A percentile compares a stretch with the other conserved stretches of the same genome.
Conservation (phyloP, 2,329 filamentous ascomycete genomes). For the Fusarium sp. region DNA sequence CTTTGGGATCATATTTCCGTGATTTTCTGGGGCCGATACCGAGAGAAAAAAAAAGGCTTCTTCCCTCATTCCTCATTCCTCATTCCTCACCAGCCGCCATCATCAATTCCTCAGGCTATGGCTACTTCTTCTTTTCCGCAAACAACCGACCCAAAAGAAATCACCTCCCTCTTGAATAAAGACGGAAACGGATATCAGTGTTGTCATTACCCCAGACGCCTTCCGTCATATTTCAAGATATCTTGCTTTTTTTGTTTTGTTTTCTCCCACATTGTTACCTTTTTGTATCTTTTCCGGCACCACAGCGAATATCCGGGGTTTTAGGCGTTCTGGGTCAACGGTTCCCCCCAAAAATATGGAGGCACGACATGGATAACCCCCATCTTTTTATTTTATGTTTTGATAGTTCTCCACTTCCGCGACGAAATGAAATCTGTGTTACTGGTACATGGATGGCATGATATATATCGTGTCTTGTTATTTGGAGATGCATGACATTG, state of each 20-base stretch:
- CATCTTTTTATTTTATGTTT: neutral
- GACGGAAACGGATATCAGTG: slow-evolving; percentile 6
- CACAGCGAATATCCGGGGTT: slow-evolving; percentile 33
- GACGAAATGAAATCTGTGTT: slow-evolving; percentile 17
- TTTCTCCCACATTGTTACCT: neutral
- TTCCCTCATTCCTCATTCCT: neutral
- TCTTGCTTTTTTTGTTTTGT: neutral
- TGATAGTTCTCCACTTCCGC: slow-evolving; percentile 23
- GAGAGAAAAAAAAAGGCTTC: too few species aligned
- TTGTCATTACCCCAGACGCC: slow-evolving; percentile 22
- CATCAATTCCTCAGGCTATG: slow-evolving; percentile 1
- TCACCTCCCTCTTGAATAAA: neutral
- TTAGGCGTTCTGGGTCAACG: slow-evolving; percentile 20
- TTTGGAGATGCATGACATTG: neutral
- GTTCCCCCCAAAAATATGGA: slow-evolving; percentile 16
- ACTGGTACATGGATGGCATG: slow-evolving; percentile 20
- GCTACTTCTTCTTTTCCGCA: slow-evolving; percentile 24
- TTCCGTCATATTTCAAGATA: neutral
- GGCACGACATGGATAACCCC: neutral
- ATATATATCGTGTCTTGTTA: neutral
- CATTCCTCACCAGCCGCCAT: slow-evolving; percentile 8
- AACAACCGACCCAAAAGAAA: slow-evolving; percentile 3
- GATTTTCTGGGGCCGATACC: neutral
- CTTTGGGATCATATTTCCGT: slow-evolving; percentile 12
- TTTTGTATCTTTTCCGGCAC: neutral